Base-by-base conservation (phyloP, 495 filamentous ascomycete genomes). In the Podospora anserina region DNA sequence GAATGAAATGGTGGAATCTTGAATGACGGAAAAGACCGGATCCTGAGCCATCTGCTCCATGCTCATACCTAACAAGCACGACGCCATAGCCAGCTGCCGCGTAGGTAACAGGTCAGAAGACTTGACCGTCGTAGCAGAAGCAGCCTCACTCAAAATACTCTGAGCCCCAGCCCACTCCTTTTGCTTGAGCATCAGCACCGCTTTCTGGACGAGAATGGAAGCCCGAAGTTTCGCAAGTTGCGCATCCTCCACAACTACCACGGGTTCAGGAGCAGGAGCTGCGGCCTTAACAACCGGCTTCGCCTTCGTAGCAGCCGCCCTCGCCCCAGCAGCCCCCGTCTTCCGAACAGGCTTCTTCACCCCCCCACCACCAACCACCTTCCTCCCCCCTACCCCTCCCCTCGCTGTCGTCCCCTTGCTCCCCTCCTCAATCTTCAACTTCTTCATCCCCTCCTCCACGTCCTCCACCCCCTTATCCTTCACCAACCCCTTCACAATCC, bases 1-100 rank as follows among this genome's bases (percentile, higher is more conserved):
- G 68, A 93, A 86, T 0, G 91, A 93, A 39, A 95, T 90, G 4
- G 92, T 96, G 5, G 95, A 98, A 68, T 99, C 95, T 7, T 92
- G 90, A 27, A 99, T 83, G 19, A 94, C 88, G 54, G 91, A 95
- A 76, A 93, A 96, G 1, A 94, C 89, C 11, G 93, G 89, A 79
- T 98, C 92, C 3, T 85, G 82, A 16, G 87, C 83, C 79, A 99
- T 88, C 62, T 88, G 83, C 20, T 88, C 86, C 70, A 90, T 77
- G 64, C 85, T 89, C 77, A 88, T 82, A 5, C 83, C 77, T 65
- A 91, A 77, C 7, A 88, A 79, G 54, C 84, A 81, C 57, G 84
- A 83, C 2, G 88, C 88, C 76, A 85, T 82, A n/a, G 82, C 77
- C n/a, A 90, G 75, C 15, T 83, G 81, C 58, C 85, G 82, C 71